phyloP scores from a whole-genome alignment of 176 grass and related monocot species.

The Paspalum notatum region DNA sequence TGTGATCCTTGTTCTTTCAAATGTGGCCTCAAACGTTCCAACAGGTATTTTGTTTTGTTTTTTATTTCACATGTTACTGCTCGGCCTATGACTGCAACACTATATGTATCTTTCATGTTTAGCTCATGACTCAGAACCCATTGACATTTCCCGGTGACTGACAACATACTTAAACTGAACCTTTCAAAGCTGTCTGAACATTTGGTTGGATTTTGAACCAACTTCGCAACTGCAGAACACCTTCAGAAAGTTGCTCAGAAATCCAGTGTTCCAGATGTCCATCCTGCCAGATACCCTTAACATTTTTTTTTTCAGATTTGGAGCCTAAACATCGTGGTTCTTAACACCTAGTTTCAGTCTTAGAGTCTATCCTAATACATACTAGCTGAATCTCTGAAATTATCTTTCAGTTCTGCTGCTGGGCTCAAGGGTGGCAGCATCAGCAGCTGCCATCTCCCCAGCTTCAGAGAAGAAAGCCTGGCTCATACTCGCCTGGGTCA shows the following conservation, averaged over 20 bases:
- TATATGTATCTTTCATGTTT: not conserved
- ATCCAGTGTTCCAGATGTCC: no score
- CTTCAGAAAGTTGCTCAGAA: no score
- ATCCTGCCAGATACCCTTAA: no score
- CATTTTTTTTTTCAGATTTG: no score
- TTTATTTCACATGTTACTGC: not conserved
- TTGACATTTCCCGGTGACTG: not conserved
- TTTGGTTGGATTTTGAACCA: not conserved
- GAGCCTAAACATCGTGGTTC: not conserved
- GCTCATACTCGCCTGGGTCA: constrained; percentile 91
- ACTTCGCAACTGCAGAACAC: no score
- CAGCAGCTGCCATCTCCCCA: constrained; percentile 74
- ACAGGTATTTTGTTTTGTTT: constrained; percentile 56
- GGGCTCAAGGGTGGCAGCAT: constrained; percentile 82
- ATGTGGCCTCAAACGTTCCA: constrained; percentile 95
- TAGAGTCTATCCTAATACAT: not conserved
- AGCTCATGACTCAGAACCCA: not conserved
- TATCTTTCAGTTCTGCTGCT: constrained; percentile 77
- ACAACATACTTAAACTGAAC: not conserved
- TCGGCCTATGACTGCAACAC: not conserved
- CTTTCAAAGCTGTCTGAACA: not conserved
- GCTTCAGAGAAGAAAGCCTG: constrained; percentile 72
- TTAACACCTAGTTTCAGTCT: not conserved
- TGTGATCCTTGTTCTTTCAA: constrained; percentile 88
- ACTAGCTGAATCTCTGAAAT: not conserved